Percentiles rank a stretch among this genome's conserved stretches.
Conservation (phyloP, 139 green algal species). For the Chlamydomonas urium region DNA sequence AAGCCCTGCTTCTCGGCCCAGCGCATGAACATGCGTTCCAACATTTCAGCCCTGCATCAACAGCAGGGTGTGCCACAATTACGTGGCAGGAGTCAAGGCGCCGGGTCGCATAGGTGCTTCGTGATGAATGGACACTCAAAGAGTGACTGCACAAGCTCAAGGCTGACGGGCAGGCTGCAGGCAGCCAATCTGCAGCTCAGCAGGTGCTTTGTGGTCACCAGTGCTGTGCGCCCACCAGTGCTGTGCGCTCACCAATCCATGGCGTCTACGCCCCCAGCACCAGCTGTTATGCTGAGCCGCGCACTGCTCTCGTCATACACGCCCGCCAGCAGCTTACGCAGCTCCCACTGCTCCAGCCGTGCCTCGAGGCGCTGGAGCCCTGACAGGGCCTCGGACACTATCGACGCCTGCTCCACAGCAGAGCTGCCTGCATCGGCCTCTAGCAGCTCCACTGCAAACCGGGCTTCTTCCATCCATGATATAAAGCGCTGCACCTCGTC, state of each 20-base stretch:
- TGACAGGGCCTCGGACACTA: neutral
- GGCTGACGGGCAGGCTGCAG: too few relatives aligned
- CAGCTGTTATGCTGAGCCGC: slow-evolving; percentile 53
- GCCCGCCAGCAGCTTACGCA: slow-evolving; percentile 64
- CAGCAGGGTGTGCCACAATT: too few relatives aligned
- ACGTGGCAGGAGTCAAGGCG: too few relatives aligned
- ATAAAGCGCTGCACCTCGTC: neutral
- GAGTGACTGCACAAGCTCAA: too few relatives aligned
- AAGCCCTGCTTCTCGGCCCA: slow-evolving; percentile 66
- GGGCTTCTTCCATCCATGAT: slow-evolving; percentile 5
- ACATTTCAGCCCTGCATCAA: slow-evolving; percentile 88
- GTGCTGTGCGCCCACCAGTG: too few relatives aligned
- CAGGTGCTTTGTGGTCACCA: too few relatives aligned
- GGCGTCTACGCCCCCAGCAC: slow-evolving; percentile 80
- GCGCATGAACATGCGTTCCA: slow-evolving; percentile 87
- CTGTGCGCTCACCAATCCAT: too few relatives aligned
- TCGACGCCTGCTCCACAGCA: neutral
- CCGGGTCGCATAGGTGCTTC: too few relatives aligned
- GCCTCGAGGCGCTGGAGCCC: neutral
- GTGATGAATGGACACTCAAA: too few relatives aligned
- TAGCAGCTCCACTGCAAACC: slow-evolving; percentile 4
- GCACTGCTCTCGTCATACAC: slow-evolving; percentile 50
- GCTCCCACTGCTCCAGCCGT: slow-evolving; percentile 25
- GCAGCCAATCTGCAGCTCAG: too few relatives aligned
- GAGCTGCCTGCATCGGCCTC: neutral